Percentiles rank a stretch among this genome's conserved stretches.
Evolutionary conservation across 139 green algal species (phyloP).

Genomic region (Chlorokybus atmophyticus): DNA sequence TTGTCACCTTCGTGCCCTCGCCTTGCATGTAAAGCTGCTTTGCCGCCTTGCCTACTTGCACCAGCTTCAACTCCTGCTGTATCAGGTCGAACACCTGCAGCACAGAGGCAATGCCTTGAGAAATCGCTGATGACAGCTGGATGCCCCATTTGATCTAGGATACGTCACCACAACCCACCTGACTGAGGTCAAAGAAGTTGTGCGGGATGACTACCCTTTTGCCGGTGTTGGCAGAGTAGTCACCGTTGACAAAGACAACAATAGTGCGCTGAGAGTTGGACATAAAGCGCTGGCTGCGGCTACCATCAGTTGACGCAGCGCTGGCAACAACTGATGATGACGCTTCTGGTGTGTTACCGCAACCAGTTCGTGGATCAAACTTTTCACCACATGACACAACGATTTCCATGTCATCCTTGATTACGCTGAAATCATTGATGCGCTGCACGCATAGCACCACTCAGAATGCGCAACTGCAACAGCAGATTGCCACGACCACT

Average conservation of each 20-base stretch:
- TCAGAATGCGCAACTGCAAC: no score
- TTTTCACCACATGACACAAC: neutral
- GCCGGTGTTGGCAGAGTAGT: neutral
- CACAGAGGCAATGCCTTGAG: no score
- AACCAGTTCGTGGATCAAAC: neutral
- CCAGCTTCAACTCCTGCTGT: neutral
- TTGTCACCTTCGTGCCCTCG: neutral
- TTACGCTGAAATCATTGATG: no score
- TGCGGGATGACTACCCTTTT: neutral
- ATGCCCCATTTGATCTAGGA: neutral
- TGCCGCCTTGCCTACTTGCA: neutral
- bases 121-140: no score
- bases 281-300: no score
- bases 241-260: neutral
- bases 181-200: neutral
- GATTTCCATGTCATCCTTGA: neutral
- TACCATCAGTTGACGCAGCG: no score
- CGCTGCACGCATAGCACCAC: no score
- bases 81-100: neutral
- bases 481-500: no score
- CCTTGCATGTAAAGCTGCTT: neutral
- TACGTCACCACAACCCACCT: neutral
- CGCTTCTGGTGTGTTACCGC: no score
- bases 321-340: no score
- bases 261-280: neutral